phyloP scores from a whole-genome alignment of 2,329 filamentous ascomycete species.

The Diaporthe vaccinii region DNA sequence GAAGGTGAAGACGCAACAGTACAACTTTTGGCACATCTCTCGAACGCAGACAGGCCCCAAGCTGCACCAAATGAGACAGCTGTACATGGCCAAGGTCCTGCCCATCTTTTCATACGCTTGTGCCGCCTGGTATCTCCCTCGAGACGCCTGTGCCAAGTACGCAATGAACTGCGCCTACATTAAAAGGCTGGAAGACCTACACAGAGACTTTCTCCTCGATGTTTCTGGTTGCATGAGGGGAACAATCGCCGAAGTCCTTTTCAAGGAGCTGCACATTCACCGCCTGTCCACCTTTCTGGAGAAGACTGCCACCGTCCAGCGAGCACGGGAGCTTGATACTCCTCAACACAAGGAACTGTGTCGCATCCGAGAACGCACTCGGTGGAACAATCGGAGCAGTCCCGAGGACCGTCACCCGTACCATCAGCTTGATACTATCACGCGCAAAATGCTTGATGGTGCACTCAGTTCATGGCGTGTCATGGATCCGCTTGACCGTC shows the following conservation, averaged over 20 bases:
- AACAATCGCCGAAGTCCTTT: neutral
- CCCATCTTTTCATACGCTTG: neutral
- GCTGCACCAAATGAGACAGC: neutral
- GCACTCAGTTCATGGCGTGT: neutral
- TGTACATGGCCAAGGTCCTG: neutral
- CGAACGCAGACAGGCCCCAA: neutral
- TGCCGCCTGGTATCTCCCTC: neutral
- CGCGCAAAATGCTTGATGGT: neutral
- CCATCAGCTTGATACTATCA: neutral
- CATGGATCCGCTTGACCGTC: neutral
- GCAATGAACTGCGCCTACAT: neutral
- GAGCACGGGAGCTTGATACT: neutral
- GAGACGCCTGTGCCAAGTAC: neutral
- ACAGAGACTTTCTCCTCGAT: neutral
- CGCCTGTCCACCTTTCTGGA: neutral
- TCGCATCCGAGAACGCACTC: neutral
- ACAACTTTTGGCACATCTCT: slow-evolving; percentile 3
- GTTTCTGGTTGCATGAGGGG: neutral
- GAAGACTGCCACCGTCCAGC: neutral
- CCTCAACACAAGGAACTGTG: neutral
- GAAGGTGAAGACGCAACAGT: neutral
- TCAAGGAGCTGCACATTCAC: slow-evolving; percentile 4
- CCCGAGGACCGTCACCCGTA: neutral
- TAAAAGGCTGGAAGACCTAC: neutral
- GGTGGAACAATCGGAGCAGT: neutral